phyloP scores from a whole-genome alignment of 768 basidiomycete species.

The Galerina sulciceps region DNA sequence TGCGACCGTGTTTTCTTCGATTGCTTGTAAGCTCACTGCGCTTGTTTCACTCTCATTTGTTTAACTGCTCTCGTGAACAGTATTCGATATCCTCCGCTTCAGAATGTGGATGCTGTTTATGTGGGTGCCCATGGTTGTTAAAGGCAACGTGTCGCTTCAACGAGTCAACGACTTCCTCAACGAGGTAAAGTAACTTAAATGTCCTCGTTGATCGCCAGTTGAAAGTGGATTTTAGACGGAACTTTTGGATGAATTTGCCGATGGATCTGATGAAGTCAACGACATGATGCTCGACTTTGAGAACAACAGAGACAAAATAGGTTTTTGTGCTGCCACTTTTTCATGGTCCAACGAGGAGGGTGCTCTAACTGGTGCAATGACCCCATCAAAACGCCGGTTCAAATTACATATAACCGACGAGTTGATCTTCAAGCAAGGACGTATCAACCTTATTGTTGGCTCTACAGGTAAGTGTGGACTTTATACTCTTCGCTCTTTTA shows the following conservation, averaged over 20 bases:
- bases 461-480: conserved; percentile 42
- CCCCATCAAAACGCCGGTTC: conserved; percentile 41
- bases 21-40: conserved; percentile 15
- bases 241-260: conserved; percentile 42
- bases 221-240: conserved; percentile 39
- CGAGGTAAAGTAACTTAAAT: background rate
- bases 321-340: conserved; percentile 57
- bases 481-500: too few relatives aligned
- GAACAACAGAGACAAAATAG: conserved; percentile 31
- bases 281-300: conserved; percentile 6
- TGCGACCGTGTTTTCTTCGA: conserved; percentile 47
- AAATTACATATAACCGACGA: conserved; percentile 54
- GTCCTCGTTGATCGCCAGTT: too few relatives aligned
- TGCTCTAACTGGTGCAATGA: conserved; percentile 39
- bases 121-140: conserved; percentile 29
- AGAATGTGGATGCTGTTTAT: conserved; percentile 47
- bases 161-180: conserved; percentile 45
- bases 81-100: conserved; percentile 67
- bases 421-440: conserved; percentile 52
- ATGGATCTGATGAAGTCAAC: conserved; percentile 20
- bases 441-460: conserved; percentile 60
- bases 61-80: conserved; percentile 30
- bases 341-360: conserved; percentile 49
- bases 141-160: conserved; percentile 66
- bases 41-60: too few relatives aligned